Conservation (phyloP, 2,329 filamentous ascomycete genomes). For the Cladophialophora psammophila region DNA sequence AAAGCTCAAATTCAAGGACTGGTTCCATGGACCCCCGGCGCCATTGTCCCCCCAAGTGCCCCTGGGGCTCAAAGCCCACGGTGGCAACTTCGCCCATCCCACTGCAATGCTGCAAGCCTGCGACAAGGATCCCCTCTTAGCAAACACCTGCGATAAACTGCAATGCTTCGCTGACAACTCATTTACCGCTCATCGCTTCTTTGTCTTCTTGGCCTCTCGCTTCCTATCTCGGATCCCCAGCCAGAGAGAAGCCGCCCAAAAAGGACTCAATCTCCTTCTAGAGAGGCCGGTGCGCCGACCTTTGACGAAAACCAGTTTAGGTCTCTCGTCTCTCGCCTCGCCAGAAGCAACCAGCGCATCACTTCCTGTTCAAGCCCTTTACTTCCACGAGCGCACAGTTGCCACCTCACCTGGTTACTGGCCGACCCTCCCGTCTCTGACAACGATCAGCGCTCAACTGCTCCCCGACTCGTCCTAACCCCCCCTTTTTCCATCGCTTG, state of each 20-base stretch:
- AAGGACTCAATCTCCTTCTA: neutral
- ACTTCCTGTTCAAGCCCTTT: constrained; percentile 13
- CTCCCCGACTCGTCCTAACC: neutral
- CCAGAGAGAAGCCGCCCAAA: neutral
- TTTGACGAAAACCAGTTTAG: constrained; percentile 3
- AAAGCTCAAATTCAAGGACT: neutral
- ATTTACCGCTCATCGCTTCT: neutral
- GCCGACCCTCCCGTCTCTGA: constrained; percentile 1
- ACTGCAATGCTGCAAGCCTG: neutral
- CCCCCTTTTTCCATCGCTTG: neutral
- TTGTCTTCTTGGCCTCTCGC: constrained; percentile 2
- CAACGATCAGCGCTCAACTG: neutral
- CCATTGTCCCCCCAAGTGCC: neutral
- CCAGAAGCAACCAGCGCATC: constrained; percentile 10
- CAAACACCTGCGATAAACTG: neutral
- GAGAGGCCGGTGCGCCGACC: constrained; percentile 10
- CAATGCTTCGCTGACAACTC: neutral
- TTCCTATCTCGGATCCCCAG: constrained; percentile 4
- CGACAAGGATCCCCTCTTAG: neutral
- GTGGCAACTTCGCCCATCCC: neutral
- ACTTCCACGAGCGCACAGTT: constrained; percentile 3
- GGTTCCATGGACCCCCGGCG: neutral
- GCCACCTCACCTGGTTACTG: constrained; percentile 8
- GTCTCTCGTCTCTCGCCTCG: constrained; percentile 8
- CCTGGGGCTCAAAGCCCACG: neutral